A percentile compares a stretch with the other conserved stretches of the same genome.
Conservation (phyloP, 352 stramenopile species). For the Pythium sp. region DNA sequence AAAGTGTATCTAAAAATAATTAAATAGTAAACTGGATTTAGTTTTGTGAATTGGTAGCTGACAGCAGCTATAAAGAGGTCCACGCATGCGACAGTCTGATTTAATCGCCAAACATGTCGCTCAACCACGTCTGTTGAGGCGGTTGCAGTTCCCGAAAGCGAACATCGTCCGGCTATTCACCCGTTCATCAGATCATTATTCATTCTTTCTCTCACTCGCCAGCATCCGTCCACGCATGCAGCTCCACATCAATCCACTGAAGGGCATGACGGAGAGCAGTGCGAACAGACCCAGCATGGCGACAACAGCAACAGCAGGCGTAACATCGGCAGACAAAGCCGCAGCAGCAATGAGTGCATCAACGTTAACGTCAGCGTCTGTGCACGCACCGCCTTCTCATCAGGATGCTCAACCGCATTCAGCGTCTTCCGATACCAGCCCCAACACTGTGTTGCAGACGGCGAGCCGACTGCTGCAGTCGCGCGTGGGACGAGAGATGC, state of each 20-base stretch:
- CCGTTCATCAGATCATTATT: too few species aligned
- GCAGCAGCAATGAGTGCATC: neutral
- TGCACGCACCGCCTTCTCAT: neutral
- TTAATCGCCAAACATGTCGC: neutral
- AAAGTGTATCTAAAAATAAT: neutral
- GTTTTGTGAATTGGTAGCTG: neutral
- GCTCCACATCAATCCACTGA: neutral
- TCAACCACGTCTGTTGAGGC: neutral
- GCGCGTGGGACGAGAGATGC: slow-evolving; percentile 53
- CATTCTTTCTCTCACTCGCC: neutral
- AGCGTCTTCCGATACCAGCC: neutral
- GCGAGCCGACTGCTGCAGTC: slow-evolving; percentile 40
- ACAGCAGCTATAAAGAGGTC: neutral
- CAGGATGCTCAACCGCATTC: neutral
- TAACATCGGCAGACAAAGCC: slow-evolving; percentile 1
- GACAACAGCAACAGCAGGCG: neutral
- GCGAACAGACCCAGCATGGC: neutral
- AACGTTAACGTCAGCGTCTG: neutral
- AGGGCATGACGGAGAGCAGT: slow-evolving; percentile 3
- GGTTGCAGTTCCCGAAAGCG: neutral
- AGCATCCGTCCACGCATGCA: neutral
- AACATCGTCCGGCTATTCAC: neutral
- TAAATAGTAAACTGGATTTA: neutral
- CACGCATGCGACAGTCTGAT: neutral
- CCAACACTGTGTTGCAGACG: neutral